Base-by-base conservation (phyloP, 805 yeast genomes). In the Debaryomyces maramus region DNA sequence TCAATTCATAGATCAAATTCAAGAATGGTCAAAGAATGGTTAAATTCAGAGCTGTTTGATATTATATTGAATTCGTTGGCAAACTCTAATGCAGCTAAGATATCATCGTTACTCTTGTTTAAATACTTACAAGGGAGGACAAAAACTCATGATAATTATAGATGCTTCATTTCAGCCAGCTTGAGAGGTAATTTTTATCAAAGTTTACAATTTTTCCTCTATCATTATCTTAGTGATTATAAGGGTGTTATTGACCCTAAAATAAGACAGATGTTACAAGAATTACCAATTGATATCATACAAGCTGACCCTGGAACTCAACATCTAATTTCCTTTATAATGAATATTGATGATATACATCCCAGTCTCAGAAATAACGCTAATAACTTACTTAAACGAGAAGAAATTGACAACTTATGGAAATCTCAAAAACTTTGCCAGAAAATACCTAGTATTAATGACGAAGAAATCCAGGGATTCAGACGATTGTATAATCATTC, bases 31-130 rank as follows among this genome's bases (percentile, higher is more conserved):
- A 20, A 31, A 2, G 48, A 53, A 13, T 64, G 66, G 67, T 43
- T 67, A 3, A 50, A 63, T 38, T 17, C 29, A 0, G 63, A 60
- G 15, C 69, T 65, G 66, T 51, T 45, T 32, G 42, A 54, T 32
- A 60, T 69, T 6, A 50, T 67, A 2, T 26, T 60, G 11, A 43
- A 53, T 21, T 47, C 69, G 5, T 21, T 67, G 15, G 47, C 63
- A 4, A 47, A 44, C 14, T 59, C 68, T 0, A 48, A 57, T 4
- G 61, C 65, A 0, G 50, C 60, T 6, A 62, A 59, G 40, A 38
- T 46, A 19, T 56, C 58, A 7, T 59, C 72, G 1, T 21, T 59
- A 6, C 33, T 44, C 1, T 29, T 65, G 5, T 63, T 48, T 40
- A 31, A 49, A 16, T 55, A 50, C 34, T 44, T 66, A 37, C 51